Evolutionary conservation across 768 basidiomycete genomes (phyloP), one percentile per base, ranked within the genome.

Genomic region (Flagelloscypha sp.): DNA sequence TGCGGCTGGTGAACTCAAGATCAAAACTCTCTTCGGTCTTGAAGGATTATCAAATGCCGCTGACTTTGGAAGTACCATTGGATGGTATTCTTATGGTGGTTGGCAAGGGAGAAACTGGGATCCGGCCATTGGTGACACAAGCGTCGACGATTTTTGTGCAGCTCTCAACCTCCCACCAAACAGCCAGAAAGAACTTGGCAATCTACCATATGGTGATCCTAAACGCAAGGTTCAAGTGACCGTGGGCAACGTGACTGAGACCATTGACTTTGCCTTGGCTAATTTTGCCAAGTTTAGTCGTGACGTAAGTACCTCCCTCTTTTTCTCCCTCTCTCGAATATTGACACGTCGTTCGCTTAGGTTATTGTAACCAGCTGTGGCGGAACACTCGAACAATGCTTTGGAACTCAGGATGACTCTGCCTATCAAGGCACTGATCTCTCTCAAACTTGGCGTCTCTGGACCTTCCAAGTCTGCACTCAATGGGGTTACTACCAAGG

Each of bases 401-500:
- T 79, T 43, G 76, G 77, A 5, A 72, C 75, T 0, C 63, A 60
- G 29, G 54, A 78, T 29, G 70, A 67, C 36, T 43, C 56, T n/a
- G 57, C 63, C 37, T 79, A 62, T 51, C 57, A 57, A 27, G 59
- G 65, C 10, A 63, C 59, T 5, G 62, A 60, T 5, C 49, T 74
- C 15, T 55, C 65, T 22, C 59, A 73, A 36, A 62, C 58, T 5
- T 82, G 79, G 79, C 58, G 76, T 31, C 52, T 66, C 6, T 82
- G 79, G 79, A 34, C 53, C 3, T 79, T 74, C 58, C 79, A 73
- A 50, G 72, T 75, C 31, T 77, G 76, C 54, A 76, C 74, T 1
- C 68, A 80, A 41, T 84, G 81, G 81, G 81, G 79, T 8, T 84
- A 74, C 54, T 76, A 82, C 49, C 68, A 57, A 36, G 76, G 72